Evolutionary conservation across 148 eudicot species (phyloP).

Genomic region (Fagopyrum esculentum): DNA sequence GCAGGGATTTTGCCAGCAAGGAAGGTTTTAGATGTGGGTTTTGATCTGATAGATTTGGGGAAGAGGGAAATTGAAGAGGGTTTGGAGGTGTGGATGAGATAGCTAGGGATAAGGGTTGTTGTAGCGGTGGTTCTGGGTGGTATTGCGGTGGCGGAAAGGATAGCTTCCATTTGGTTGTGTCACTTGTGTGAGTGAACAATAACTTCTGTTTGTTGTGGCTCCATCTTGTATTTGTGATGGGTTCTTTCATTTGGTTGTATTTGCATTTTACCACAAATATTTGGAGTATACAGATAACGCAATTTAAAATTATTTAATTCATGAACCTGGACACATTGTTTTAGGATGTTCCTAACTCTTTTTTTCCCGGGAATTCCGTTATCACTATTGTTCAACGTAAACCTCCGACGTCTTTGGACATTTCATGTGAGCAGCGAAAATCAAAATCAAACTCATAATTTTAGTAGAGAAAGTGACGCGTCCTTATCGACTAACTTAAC

Average conservation of each 20-base stretch:
- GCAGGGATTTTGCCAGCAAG: slow-evolving; percentile 1
- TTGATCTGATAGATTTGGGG: slow-evolving; percentile 13
- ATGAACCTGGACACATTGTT: no score
- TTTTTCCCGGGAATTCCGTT: no score
- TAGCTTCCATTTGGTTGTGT: slow-evolving; percentile 5
- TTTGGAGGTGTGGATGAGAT: slow-evolving; percentile 5
- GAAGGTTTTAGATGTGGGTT: not conserved
- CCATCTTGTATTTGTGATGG: not conserved
- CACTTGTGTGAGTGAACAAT: not conserved
- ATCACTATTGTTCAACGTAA: no score
- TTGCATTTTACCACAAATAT: slow-evolving; percentile 8
- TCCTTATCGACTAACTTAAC: no score
- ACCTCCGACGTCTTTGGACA: no score
- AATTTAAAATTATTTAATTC: not conserved
- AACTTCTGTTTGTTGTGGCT: not conserved
- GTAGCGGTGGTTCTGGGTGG: slow-evolving; percentile 2
- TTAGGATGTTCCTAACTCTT: no score
- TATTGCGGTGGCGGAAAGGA: slow-evolving; percentile 1
- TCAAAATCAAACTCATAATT: no score
- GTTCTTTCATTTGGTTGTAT: not conserved
- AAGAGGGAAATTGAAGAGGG: not conserved
- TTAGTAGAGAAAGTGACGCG: no score
- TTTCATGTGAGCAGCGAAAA: no score
- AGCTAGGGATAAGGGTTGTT: not conserved
- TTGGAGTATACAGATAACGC: not conserved